Conservation (phyloP, 768 basidiomycete species). For the Tylopilus cervinicoccineus region DNA sequence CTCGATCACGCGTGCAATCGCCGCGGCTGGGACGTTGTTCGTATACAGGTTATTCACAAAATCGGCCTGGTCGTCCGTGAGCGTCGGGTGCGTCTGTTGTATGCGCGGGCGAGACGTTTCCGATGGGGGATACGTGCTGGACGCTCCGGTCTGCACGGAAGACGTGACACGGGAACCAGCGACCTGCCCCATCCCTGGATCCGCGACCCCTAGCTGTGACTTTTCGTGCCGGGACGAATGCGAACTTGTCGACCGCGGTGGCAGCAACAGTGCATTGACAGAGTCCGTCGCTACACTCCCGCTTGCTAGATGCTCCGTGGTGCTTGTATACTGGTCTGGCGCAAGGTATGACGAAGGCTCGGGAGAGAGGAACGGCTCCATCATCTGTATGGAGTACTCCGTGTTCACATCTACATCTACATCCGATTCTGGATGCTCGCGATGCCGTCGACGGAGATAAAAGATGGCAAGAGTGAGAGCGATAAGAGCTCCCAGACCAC, state of each 20-base stretch:
- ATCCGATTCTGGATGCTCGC: background rate
- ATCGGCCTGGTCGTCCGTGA: constrained; percentile 19
- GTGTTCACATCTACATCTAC: background rate
- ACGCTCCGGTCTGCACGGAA: background rate
- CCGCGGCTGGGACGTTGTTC: constrained; percentile 14
- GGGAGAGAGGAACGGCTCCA: constrained; percentile 5
- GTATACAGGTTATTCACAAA: constrained; percentile 13
- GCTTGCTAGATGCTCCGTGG: background rate
- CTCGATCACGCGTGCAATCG: constrained; percentile 18
- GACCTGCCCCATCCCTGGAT: background rate
- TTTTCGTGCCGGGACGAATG: background rate
- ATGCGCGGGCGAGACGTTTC: constrained; percentile 1
- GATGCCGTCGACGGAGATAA: constrained; percentile 1
- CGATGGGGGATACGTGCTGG: background rate
- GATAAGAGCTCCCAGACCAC: constrained; percentile 8
- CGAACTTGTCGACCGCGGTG: background rate
- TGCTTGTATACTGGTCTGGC: background rate
- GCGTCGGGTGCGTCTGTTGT: constrained; percentile 8
- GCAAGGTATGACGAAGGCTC: background rate
- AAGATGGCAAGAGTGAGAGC: constrained; percentile 1
- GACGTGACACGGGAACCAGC: background rate
- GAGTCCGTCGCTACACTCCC: background rate
- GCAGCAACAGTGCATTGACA: background rate
- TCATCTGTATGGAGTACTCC: background rate
- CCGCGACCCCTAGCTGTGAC: background rate